phyloP scores from a whole-genome alignment of 192 early-diverging fungal species.

The Lobosporangium transversale region DNA sequence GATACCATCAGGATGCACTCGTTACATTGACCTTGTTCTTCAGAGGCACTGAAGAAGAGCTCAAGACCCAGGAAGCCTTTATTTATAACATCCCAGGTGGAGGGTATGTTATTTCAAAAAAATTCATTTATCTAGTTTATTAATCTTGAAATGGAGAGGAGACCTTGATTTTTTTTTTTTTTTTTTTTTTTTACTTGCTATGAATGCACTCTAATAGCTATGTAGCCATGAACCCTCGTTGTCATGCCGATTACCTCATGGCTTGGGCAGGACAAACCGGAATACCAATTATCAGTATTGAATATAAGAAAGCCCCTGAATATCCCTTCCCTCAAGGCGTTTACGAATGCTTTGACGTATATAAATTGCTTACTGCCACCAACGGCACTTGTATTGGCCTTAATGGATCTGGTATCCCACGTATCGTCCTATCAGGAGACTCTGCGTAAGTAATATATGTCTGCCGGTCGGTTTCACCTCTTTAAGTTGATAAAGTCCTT shows the following conservation, averaged over 20 bases:
- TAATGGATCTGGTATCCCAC: conserved; percentile 68
- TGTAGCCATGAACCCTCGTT: conserved; percentile 86
- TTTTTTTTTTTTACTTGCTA: background rate
- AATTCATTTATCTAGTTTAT: too few species aligned
- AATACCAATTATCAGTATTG: conserved; percentile 80
- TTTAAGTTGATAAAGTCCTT: too few species aligned
- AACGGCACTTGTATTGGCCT: conserved; percentile 85
- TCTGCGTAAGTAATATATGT: conserved; percentile 78
- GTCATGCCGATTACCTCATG: conserved; percentile 88
- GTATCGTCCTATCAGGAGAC: conserved; percentile 86
- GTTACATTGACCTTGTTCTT: conserved; percentile 66
- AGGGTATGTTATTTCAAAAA: conserved; percentile 57
- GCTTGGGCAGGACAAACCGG: conserved; percentile 79
- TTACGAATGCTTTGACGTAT: conserved; percentile 93
- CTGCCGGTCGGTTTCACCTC: too few species aligned
- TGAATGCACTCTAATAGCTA: conserved; percentile 56
- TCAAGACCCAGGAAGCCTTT: conserved; percentile 52
- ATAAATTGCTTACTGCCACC: conserved; percentile 75
- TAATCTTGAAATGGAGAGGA: too few species aligned
- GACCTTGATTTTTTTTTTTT: background rate
- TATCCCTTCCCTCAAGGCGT: conserved; percentile 92
- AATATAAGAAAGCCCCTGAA: conserved; percentile 97
- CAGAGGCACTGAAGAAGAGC: conserved; percentile 55
- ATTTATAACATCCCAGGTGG: conserved; percentile 82
- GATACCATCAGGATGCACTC: conserved; percentile 22